phyloP scores from a whole-genome alignment of 371 early-diverging fungal genomes.

The Mortierella sp. region DNA sequence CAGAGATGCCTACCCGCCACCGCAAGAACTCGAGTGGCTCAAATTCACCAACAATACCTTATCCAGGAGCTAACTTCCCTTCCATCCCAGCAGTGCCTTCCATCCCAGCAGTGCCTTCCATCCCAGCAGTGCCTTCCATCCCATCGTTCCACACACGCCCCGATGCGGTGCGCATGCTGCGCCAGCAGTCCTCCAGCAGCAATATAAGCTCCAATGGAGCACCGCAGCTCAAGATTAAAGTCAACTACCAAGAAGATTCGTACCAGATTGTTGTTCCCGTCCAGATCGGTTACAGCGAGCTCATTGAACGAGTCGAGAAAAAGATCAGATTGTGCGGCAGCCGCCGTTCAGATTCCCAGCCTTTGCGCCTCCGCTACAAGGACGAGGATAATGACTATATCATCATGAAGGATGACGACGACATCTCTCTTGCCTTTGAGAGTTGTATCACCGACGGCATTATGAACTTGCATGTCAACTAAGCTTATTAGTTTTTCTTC shows the following conservation, averaged over 20 bases:
- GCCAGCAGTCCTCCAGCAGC: constrained; percentile 50
- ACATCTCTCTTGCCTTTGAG: constrained; percentile 94
- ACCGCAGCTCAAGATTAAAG: constrained; percentile 80
- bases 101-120: too few relatives aligned
- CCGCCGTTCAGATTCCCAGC: constrained; percentile 59
- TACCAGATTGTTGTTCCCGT: constrained; percentile 87
- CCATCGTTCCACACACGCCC: constrained; percentile 38
- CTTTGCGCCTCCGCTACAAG: constrained; percentile 86
- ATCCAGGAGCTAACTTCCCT: constrained; percentile 26
- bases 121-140: too few relatives aligned
- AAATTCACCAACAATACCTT: constrained; percentile 31
- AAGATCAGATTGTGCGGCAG: constrained; percentile 89
- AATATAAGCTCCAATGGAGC: constrained; percentile 37
- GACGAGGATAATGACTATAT: constrained; percentile 95
- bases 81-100: constrained; percentile 46
- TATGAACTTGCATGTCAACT: constrained; percentile 56
- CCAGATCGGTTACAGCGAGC: constrained; percentile 78
- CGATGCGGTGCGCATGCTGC: constrained; percentile 31
- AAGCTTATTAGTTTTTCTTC: constrained; percentile 4
- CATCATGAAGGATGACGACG: constrained; percentile 90
- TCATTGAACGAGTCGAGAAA: constrained; percentile 85
- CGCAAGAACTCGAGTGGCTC: constrained; percentile 40
- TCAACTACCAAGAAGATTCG: constrained; percentile 87
- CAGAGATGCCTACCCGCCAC: constrained; percentile 50
- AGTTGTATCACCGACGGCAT: constrained; percentile 61